A percentile compares a stretch with the other conserved stretches of the same genome.
phyloP scores from a whole-genome alignment of 345 rosid species.

The Ceriops zippeliana region DNA sequence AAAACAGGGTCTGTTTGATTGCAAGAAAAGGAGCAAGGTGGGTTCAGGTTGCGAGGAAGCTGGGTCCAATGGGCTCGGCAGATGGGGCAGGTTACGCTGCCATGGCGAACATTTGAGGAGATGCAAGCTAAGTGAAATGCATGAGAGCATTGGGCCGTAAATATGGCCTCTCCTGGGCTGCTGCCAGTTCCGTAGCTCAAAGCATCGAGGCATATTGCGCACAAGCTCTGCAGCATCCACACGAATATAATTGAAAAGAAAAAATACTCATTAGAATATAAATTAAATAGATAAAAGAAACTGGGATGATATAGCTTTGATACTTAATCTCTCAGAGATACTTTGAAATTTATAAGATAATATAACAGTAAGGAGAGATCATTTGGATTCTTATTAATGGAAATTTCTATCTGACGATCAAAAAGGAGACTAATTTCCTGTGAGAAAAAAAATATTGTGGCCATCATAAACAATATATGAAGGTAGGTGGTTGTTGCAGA shows the following conservation, averaged over 20 bases:
- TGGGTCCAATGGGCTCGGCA: slow-evolving; percentile 93
- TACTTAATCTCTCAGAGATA: no score
- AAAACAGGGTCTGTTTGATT: slow-evolving; percentile 61
- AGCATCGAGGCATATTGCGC: slow-evolving; percentile 80
- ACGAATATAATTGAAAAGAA: not conserved
- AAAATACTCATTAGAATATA: not conserved
- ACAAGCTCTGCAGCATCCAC: slow-evolving; percentile 48
- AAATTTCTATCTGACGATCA: no score
- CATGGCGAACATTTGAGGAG: slow-evolving; percentile 83
- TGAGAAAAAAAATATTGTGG: no score
- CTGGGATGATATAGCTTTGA: no score
- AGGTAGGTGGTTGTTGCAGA: not conserved
- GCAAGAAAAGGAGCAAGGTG: slow-evolving; percentile 44
- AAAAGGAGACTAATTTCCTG: no score
- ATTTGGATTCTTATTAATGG: no score
- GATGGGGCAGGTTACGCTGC: slow-evolving; percentile 81
- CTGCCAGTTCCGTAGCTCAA: slow-evolving; percentile 51
- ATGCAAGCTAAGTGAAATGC: slow-evolving; percentile 79
- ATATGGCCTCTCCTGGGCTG: slow-evolving; percentile 67
- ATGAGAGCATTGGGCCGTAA: slow-evolving; percentile 89
- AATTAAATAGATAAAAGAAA: no score
- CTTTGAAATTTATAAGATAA: no score
- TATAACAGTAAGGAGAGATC: no score
- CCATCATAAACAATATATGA: not conserved
- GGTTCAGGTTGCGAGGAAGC: slow-evolving; percentile 67